Evolutionary conservation across 23 red algal genomes (phyloP), one percentile per base, ranked within the genome.

Genomic region (Gracilaria domingensis): DNA sequence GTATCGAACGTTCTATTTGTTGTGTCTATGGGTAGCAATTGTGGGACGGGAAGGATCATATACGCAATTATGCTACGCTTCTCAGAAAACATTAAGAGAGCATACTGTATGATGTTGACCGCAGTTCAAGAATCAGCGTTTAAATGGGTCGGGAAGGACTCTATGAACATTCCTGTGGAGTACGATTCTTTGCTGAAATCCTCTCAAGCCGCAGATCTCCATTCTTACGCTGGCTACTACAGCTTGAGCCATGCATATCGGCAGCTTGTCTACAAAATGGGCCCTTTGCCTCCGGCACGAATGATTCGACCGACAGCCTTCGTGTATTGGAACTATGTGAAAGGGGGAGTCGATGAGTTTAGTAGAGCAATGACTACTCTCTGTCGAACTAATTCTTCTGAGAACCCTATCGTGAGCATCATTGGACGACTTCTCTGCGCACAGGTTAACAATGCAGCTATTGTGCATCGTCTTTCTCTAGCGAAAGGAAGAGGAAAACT

Each of bases 181-280:
- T 85, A 69, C 32, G 81, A 85, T 23, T 12, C 12, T 14, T n/a
- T 69, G 32, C 61, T 85, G 58, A 66, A 85, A 34, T 45, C 32
- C 28, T 69, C 81, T 0, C 60, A 85, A 45, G 58, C 58, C 37
- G 70, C 81, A 14, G 81, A 85, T 60, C 57, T 85, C 23, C 40
- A 85, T 39, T 44, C 32, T 20, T 85, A 45, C 39, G 37, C 62
- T 17, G 70, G 1, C 12, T 85, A 69, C 29, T 85, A 85, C 38
- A 70, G 40, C 49, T 44, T 85, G 11, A 44, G 81, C 32, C 56
- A 70, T 13, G 81, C 81, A 5, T 34, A 70, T 4, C 13, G 16
- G 18, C 4, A 12, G 4, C 25, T 28, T 16, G 28, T 4, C 14
- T 17, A 17, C 8, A 12, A 16, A 33, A 4, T 2, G 18, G 23